Percentiles rank a stretch among this genome's conserved stretches.
Evolutionary conservation across 192 early-diverging fungal species (phyloP).

Genomic region (Lunasporangiospora selenospora): DNA sequence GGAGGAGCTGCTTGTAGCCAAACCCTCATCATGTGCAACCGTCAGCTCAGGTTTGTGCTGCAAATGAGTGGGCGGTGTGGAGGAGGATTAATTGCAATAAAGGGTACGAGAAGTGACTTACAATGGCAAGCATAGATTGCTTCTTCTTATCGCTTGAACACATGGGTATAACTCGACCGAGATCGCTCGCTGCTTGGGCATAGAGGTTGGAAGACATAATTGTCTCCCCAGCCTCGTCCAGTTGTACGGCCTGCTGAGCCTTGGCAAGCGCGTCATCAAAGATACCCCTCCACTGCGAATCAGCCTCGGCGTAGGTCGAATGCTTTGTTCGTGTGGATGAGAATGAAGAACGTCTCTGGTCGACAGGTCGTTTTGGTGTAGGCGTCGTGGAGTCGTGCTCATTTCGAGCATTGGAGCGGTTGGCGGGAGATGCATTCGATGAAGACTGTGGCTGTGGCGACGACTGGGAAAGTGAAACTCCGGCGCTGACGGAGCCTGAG

Average conservation of each 20-base stretch:
- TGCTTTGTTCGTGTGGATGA: neutral
- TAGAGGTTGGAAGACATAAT: slow-evolving; percentile 23
- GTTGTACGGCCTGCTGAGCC: slow-evolving; percentile 44
- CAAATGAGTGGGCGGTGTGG: too few species aligned
- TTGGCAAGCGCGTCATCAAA: slow-evolving; percentile 43
- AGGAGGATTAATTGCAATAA: too few species aligned
- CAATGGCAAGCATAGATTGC: slow-evolving; percentile 45
- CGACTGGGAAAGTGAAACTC: neutral
- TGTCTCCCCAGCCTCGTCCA: slow-evolving; percentile 34
- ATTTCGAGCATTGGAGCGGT: slow-evolving; percentile 2
- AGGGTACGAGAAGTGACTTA: too few species aligned
- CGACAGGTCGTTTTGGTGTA: neutral
- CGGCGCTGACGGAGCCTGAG: neutral
- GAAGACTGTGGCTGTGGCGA: slow-evolving; percentile 1
- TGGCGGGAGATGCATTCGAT: slow-evolving; percentile 6
- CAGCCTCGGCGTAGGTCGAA: neutral
- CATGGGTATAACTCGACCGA: slow-evolving; percentile 41
- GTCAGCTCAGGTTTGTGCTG: too few species aligned
- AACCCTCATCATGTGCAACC: too few species aligned
- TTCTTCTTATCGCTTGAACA: slow-evolving; percentile 46
- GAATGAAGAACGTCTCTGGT: neutral
- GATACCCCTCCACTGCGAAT: slow-evolving; percentile 23
- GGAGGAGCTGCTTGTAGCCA: too few species aligned
- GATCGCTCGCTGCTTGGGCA: slow-evolving; percentile 37
- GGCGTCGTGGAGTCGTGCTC: neutral